phyloP scores from a whole-genome alignment of 2,329 filamentous ascomycete genomes.

The Sphaerulina vaccinii region DNA sequence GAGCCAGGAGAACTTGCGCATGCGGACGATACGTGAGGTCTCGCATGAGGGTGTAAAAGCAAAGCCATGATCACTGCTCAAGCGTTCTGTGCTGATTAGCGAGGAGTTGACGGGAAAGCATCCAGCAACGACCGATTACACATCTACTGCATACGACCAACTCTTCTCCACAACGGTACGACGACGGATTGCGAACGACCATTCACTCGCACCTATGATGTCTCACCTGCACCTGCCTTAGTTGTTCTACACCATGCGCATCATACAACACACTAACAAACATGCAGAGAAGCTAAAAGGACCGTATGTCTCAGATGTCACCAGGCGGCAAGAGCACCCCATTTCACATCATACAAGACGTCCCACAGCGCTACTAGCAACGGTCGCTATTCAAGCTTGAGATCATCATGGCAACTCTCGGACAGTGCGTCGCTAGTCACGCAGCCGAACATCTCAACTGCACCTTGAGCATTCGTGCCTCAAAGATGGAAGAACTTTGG shows the following conservation, averaged over 20 bases:
- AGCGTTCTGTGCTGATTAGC: conserved; percentile 1
- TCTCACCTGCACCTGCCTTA: background rate
- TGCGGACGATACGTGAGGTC: conserved; percentile 16
- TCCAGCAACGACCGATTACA: background rate
- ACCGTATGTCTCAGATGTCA: too few relatives aligned
- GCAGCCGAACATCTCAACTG: too few relatives aligned
- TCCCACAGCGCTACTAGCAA: too few relatives aligned
- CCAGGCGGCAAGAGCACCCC: too few relatives aligned
- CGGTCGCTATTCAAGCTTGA: too few relatives aligned
- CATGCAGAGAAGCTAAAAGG: background rate
- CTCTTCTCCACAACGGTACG: background rate
- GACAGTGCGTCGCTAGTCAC: too few relatives aligned
- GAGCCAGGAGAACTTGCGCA: conserved; percentile 10
- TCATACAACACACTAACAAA: background rate
- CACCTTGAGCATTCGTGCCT: background rate
- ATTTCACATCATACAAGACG: too few relatives aligned
- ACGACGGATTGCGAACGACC: background rate
- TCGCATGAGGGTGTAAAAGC: conserved; percentile 14
- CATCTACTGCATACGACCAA: too few relatives aligned
- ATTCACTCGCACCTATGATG: background rate
- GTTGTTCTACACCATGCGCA: background rate
- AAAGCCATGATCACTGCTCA: conserved; percentile 7
- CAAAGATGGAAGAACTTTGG: background rate
- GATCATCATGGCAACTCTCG: too few relatives aligned
- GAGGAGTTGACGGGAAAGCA: conserved; percentile 5